Percentiles rank a stretch among this genome's conserved stretches.
phyloP scores from a whole-genome alignment of 1,284 basidiomycete genomes.

The Cryptococcus sp. region DNA sequence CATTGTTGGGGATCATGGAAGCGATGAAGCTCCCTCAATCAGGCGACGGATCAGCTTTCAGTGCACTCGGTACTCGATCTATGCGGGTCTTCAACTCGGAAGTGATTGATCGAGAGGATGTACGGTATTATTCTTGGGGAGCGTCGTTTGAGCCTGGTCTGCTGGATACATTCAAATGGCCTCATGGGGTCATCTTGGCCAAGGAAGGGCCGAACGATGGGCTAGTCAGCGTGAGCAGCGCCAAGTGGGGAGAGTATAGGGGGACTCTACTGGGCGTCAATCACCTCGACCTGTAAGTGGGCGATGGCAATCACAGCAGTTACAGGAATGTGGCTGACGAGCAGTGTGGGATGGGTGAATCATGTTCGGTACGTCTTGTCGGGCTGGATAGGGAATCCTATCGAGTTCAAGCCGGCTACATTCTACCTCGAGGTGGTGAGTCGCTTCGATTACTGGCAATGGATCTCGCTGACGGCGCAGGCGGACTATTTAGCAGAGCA shows the following conservation, averaged over 20 bases:
- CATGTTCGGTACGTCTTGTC: conserved; percentile 71
- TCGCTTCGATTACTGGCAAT: background rate
- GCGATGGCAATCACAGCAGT: background rate
- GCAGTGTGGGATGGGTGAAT: conserved; percentile 50
- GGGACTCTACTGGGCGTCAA: conserved; percentile 86
- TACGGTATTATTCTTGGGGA: conserved; percentile 90
- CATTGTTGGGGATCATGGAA: conserved; percentile 56
- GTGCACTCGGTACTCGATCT: conserved; percentile 72
- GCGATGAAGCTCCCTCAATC: conserved; percentile 64
- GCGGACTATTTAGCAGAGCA: conserved; percentile 44
- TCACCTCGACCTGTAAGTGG: conserved; percentile 71
- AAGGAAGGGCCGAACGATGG: conserved; percentile 94
- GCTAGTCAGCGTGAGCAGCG: conserved; percentile 80
- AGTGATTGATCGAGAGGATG: conserved; percentile 67
- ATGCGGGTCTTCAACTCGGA: conserved; percentile 85
- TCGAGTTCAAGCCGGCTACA: conserved; percentile 79
- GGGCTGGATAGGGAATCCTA: conserved; percentile 76
- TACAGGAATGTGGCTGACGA: background rate
- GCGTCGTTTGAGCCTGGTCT: conserved; percentile 80
- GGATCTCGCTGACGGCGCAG: conserved; percentile 14
- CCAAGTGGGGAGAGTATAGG: conserved; percentile 68
- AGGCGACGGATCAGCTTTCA: conserved; percentile 85
- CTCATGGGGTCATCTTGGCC: conserved; percentile 75
- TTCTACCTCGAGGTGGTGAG: conserved; percentile 73
- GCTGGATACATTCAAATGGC: conserved; percentile 79